phyloP scores from a whole-genome alignment of 2,329 filamentous ascomycete species.

The Chrysoporthe deuterocubensis region DNA sequence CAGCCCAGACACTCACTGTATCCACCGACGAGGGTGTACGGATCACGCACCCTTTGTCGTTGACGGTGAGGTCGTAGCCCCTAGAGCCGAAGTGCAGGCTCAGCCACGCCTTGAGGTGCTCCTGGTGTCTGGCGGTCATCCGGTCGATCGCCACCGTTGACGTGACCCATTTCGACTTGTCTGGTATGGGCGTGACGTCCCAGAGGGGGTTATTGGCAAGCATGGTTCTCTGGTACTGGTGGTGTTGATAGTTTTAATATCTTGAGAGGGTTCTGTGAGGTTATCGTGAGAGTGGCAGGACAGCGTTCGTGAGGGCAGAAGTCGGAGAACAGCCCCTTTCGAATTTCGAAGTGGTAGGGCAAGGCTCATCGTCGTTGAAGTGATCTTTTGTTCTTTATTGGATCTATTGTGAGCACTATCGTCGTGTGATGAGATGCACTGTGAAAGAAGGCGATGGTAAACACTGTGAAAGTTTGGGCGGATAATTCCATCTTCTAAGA shows the following conservation, averaged over 20 bases:
- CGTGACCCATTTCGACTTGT: conserved; percentile 7
- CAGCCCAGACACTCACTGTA: neutral
- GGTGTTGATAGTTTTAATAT: neutral
- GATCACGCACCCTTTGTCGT: conserved; percentile 2
- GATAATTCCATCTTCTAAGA: too few relatives aligned
- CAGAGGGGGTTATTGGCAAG: too few relatives aligned
- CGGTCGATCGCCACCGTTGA: neutral
- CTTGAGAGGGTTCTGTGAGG: neutral
- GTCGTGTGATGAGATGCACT: neutral
- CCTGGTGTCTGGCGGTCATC: neutral
- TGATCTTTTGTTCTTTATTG: too few relatives aligned
- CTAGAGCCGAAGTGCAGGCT: conserved; percentile 7
- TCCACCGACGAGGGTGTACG: neutral
- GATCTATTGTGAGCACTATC: neutral
- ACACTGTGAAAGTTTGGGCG: neutral
- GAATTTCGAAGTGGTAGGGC: neutral
- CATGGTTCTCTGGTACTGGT: neutral
- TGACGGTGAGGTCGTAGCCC: neutral
- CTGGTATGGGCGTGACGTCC: neutral
- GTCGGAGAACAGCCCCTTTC: neutral
- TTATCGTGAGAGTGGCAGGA: neutral
- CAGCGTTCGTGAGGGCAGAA: neutral
- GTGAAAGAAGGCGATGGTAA: neutral
- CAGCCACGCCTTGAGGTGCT: conserved; percentile 17
- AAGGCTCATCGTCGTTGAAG: too few relatives aligned